Evolutionary conservation across 1,284 basidiomycete species (phyloP), one percentile per base, ranked within the genome.

Genomic region (Hypsizygus ulmarius): DNA sequence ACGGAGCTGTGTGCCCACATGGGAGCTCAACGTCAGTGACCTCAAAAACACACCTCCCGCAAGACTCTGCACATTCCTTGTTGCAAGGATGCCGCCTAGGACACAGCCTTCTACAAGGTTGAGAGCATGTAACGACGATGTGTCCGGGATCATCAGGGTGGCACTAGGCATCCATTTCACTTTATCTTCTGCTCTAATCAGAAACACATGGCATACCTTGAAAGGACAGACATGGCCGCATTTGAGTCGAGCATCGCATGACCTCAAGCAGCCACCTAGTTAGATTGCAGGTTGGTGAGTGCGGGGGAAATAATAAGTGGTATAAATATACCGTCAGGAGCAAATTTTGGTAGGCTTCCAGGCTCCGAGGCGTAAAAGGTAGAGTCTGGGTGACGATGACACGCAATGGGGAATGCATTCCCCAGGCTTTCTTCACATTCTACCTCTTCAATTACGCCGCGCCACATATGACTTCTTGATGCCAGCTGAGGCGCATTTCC

Each of bases 221-320:
- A 74, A 84, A 0, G 77, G 78, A 59, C 87, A 90, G 3, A 70
- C 62, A 55, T 90, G 87, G 1, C 87, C 87, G 57, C 87, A 90
- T n/a, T 65, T 59, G n/a, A 87, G 65, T 27, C 72, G 66, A n/a
- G 65, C 64, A 21, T 75, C 73, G 52, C 87, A 89, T 11, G 73
- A 68, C 29, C 61, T 63, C 36, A 83, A 65, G 61, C 87, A 90
- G 1, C 87, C 86, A 39, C 84, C 86, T 79, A 42, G 14, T 29
- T 14, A 47, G 28, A 33, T 34, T 34, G 27, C 25, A 25, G 34
- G 16, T 39, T 12, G 34, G 38, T 12, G 35, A 37, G 14, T 14
- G 41, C 35, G 29, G 27, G 47, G 12, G 11, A 40, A 3, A 14
- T 33, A 39, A 9, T 18, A 14, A 14, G 8, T 4, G 15, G 5